phyloP scores from a whole-genome alignment of 441 rosid species.

The Croton setiger region DNA sequence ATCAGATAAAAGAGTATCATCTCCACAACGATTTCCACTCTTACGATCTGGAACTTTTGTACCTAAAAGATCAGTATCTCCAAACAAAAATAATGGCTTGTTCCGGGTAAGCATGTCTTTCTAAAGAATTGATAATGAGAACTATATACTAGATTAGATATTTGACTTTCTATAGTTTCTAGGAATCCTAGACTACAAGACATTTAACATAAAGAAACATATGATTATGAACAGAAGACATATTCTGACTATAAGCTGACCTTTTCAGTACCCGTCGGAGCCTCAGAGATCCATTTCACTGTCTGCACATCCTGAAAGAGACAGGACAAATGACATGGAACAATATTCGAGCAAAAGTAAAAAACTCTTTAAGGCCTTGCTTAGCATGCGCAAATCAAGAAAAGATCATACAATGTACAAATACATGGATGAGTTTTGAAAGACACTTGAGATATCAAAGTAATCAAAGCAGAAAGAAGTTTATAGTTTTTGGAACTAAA shows the following conservation, averaged over 20 bases:
- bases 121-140: background rate
- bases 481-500: background rate
- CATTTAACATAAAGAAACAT: background rate
- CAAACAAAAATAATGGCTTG: slow-evolving; percentile 27
- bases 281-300: slow-evolving; percentile 51
- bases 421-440: slow-evolving; percentile 36
- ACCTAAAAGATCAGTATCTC: slow-evolving; percentile 54
- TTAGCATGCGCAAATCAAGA: slow-evolving; percentile 62
- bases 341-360: slow-evolving; percentile 51
- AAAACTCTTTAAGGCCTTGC: slow-evolving; percentile 60
- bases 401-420: slow-evolving; percentile 36
- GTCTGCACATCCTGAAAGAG: slow-evolving; percentile 38
- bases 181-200: background rate
- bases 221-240: background rate
- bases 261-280: slow-evolving; percentile 42
- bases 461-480: background rate
- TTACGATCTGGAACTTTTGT: slow-evolving; percentile 46
- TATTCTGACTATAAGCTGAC: slow-evolving; percentile 7
- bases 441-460: background rate
- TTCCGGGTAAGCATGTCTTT: slow-evolving; percentile 34
- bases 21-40: slow-evolving; percentile 52
- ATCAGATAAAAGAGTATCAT: slow-evolving; percentile 46
- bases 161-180: background rate
- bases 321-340: slow-evolving; percentile 33
- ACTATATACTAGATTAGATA: background rate